A percentile compares a stretch with the other conserved stretches of the same genome.
Evolutionary conservation across 2,329 filamentous ascomycete genomes (phyloP).

Genomic region (Lachnellula cervina): DNA sequence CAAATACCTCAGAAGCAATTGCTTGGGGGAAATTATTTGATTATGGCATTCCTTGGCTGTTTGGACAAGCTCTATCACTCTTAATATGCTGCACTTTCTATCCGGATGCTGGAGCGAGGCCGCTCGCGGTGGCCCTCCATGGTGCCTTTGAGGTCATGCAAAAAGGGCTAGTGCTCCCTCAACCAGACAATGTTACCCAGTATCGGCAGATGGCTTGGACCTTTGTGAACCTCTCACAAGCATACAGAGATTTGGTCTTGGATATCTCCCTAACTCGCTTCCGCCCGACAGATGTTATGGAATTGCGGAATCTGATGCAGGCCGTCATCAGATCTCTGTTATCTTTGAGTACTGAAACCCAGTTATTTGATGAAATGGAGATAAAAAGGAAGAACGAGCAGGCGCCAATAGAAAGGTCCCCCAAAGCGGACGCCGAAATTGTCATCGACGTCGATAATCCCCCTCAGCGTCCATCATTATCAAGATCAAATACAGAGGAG

Average conservation of each 20-base stretch:
- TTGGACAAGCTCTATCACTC: conserved; percentile 51
- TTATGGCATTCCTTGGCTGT: conserved; percentile 51
- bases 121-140: conserved; percentile 45
- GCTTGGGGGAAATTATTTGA: conserved; percentile 46
- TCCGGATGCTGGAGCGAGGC: conserved; percentile 52
- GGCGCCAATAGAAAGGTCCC: neutral
- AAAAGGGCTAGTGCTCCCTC: conserved; percentile 37
- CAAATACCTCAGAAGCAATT: conserved; percentile 42
- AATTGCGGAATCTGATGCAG: conserved; percentile 51
- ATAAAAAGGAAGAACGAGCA: neutral
- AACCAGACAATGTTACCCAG: conserved; percentile 31
- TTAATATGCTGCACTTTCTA: conserved; percentile 44
- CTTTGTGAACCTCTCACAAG: conserved; percentile 52
- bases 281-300: conserved; percentile 43
- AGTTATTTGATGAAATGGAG: conserved; percentile 37
- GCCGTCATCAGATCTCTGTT: conserved; percentile 49
- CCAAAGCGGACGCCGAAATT: conserved; percentile 25
- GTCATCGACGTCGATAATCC: conserved; percentile 34
- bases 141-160: conserved; percentile 43
- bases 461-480: conserved; percentile 22
- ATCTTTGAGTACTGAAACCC: conserved; percentile 45
- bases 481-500: conserved; percentile 26
- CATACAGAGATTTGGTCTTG: conserved; percentile 50
- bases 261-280: conserved; percentile 54
- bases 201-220: conserved; percentile 44